Conservation (phyloP, 2,329 filamentous ascomycete species). For the Cladophialophora carrionii region DNA sequence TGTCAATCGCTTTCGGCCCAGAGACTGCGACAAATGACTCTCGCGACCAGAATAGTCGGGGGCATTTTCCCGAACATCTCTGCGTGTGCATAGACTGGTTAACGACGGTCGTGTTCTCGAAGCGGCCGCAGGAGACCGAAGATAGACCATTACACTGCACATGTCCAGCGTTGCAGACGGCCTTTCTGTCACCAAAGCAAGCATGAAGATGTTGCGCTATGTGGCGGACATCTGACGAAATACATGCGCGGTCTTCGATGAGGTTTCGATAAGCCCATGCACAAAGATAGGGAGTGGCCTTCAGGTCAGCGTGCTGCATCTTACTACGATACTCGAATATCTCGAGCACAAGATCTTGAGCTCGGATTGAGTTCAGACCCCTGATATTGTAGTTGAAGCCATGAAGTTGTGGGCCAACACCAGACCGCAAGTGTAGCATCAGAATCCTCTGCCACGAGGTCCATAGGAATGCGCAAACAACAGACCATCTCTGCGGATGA, state of each 20-base stretch:
- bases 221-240: constrained; percentile 15
- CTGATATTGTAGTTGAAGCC: constrained; percentile 56
- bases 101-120: background rate
- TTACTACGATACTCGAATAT: constrained; percentile 18
- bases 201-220: background rate
- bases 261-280: constrained; percentile 24
- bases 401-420: constrained; percentile 80
- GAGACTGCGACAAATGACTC: background rate
- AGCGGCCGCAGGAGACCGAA: background rate
- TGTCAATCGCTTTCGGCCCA: background rate
- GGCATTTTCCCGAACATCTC: background rate
- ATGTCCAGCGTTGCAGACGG: background rate
- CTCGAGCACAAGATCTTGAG: constrained; percentile 14
- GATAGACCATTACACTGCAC: background rate
- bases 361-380: constrained; percentile 8
- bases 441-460: constrained; percentile 1
- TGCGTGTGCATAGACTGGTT: background rate
- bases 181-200: background rate
- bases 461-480: background rate
- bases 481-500: background rate
- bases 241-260: constrained; percentile 20
- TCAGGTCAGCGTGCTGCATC: constrained; percentile 7
- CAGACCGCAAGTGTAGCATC: constrained; percentile 41
- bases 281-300: constrained; percentile 21
- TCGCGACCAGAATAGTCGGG: background rate